These are phyloP conservation scores for Ustilago shanxiensis DNA, from an alignment of 1,284 basidiomycete genomes.

Conservation along the genomic window DNA sequence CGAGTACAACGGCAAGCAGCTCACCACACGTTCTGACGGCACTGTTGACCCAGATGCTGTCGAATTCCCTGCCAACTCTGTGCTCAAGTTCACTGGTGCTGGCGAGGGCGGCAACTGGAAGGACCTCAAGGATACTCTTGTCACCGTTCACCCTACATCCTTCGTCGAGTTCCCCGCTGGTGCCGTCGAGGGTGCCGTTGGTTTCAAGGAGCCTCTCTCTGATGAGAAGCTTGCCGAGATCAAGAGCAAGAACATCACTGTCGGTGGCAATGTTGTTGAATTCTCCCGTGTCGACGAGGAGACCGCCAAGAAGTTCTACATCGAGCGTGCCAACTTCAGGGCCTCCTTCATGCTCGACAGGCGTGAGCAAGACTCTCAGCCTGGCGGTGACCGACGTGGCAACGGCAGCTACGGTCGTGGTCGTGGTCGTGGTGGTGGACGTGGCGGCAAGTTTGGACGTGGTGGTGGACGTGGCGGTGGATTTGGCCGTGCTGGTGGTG, in stretches of 20 bases:
- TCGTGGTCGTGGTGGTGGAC: slow-evolving; percentile 55
- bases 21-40: slow-evolving; percentile 78
- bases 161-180: slow-evolving; percentile 65
- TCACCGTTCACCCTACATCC: slow-evolving; percentile 60
- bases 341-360: slow-evolving; percentile 72
- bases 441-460: slow-evolving; percentile 39
- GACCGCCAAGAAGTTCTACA: slow-evolving; percentile 80
- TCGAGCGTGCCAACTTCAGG: slow-evolving; percentile 77
- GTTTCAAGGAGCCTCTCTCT: slow-evolving; percentile 71
- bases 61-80: slow-evolving; percentile 77
- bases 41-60: slow-evolving; percentile 79
- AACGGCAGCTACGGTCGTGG: slow-evolving; percentile 62
- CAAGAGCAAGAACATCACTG: slow-evolving; percentile 70
- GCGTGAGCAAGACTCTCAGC: slow-evolving; percentile 60
- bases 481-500: slow-evolving; percentile 13
- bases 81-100: slow-evolving; percentile 77
- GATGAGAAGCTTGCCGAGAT: slow-evolving; percentile 72
- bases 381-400: slow-evolving; percentile 75
- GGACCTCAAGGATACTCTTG: slow-evolving; percentile 72
- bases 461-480: slow-evolving; percentile 22
- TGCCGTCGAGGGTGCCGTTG: slow-evolving; percentile 71
- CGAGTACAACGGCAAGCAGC: slow-evolving; percentile 70
- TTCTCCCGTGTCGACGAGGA: slow-evolving; percentile 73
- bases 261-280: slow-evolving; percentile 70
- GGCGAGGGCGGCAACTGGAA: slow-evolving; percentile 72